Conservation (phyloP, 1,284 basidiomycete genomes). For the Sanghuangporus sanghuang region DNA sequence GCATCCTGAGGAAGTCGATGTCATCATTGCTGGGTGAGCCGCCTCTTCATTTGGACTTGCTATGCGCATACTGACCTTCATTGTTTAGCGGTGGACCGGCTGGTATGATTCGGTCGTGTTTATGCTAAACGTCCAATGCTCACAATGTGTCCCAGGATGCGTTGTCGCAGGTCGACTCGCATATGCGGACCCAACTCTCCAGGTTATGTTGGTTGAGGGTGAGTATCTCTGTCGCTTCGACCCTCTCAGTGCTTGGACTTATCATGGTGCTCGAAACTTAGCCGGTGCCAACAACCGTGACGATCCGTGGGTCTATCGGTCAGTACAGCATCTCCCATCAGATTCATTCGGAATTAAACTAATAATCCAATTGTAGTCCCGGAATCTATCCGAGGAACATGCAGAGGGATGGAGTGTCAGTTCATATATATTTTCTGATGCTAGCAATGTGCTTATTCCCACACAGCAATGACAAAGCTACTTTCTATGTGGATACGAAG, state of each 20-base stretch:
- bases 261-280: conserved; percentile 22
- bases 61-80: neutral
- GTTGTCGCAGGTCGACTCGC: conserved; percentile 66
- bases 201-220: conserved; percentile 74
- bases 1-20: conserved; percentile 69
- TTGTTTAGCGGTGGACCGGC: conserved; percentile 55
- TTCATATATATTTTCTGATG: neutral
- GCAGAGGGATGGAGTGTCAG: conserved; percentile 62
- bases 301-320: conserved; percentile 69
- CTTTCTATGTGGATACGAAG: conserved; percentile 61
- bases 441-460: neutral
- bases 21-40: conserved; percentile 51
- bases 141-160: conserved; percentile 26
- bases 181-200: conserved; percentile 64
- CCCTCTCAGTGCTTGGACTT: neutral
- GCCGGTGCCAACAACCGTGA: conserved; percentile 68
- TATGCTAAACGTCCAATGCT: neutral
- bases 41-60: neutral
- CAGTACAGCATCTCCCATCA: conserved; percentile 1
- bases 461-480: conserved; percentile 64
- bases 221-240: neutral
- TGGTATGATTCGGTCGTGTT: conserved; percentile 27
- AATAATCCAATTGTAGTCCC: conserved; percentile 33
- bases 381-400: conserved; percentile 67
- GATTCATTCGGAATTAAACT: neutral